These are phyloP conservation scores for Cyamopsis tetragonoloba DNA, from an alignment of 306 rosid species.

Conservation along the genomic window DNA sequence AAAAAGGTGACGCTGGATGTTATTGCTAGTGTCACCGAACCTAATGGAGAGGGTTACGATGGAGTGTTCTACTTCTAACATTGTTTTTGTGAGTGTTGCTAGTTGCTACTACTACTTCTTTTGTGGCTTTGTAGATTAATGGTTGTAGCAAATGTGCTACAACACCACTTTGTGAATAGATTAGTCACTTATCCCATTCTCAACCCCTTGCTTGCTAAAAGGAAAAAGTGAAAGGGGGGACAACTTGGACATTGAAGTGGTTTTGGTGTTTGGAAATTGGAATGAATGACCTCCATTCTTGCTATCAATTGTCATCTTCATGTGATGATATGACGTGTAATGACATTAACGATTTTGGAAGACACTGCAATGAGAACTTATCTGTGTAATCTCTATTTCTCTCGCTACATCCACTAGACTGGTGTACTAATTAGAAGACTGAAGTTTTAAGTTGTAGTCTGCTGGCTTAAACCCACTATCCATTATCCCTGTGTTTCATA, in stretches of 20 bases:
- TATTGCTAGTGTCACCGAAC: constrained; percentile 7
- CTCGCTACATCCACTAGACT: too few species aligned
- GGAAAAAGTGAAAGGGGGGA: neutral
- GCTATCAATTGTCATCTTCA: neutral
- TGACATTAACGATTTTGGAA: too few species aligned
- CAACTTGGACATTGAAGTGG: constrained; percentile 15
- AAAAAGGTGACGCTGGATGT: neutral
- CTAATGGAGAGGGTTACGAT: neutral
- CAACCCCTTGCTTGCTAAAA: neutral
- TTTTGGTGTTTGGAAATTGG: constrained; percentile 32
- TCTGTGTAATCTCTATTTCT: too few species aligned
- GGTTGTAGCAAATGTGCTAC: constrained; percentile 20
- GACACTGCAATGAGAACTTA: too few species aligned
- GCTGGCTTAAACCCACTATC: too few species aligned
- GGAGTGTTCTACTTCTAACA: neutral
- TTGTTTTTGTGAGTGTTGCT: constrained; percentile 17
- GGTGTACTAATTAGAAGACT: too few species aligned
- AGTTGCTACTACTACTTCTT: constrained; percentile 21
- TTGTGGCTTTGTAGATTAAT: constrained; percentile 37
- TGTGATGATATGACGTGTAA: too few species aligned
- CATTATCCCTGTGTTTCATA: too few species aligned
- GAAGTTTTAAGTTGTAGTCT: too few species aligned
- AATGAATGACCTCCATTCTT: constrained; percentile 41
- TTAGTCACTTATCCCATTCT: neutral
- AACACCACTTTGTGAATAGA: constrained; percentile 29